Evolutionary conservation across 2,329 filamentous ascomycete genomes (phyloP), one percentile per base, ranked within the genome.

Genomic region (Aureobasidium sp.): DNA sequence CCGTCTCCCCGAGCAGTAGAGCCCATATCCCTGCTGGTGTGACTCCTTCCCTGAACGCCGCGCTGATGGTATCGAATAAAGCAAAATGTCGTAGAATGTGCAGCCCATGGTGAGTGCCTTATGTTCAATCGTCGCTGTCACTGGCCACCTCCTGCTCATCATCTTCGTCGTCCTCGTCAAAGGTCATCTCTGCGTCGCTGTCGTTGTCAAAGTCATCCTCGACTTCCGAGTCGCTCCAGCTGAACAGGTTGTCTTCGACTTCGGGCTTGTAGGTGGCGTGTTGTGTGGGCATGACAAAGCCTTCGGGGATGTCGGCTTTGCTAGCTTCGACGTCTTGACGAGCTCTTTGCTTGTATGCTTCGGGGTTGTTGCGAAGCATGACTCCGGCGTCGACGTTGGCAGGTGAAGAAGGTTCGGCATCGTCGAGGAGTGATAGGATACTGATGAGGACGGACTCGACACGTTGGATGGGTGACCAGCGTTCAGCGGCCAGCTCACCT

Each of bases 361-460:
- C 78, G 0, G 85, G 85, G 36, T 87, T 76, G 67, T 92, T 90
- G 63, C 93, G 86, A 69, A 95, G 87, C 79, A 91, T 83, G 29
- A 97, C 88, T 62, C 90, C 85, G 2, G 94, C 93, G 68, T 97
- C 93, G 61, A 97, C 92, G 72, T 97, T 97, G 65, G 93, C 94
- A 0, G 94, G 91, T 0, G 91, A 96, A 68, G 86, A 91, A 69
- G 95, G 90, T 75, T 99, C 93, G 14, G 93, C 91, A 68, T 96
- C 91, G 72, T 97, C 94, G 61, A 99, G 85, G 2, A 99, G 84
- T 6, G 94, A 88, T 8, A 97, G 83, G 21, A 97, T 90, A 9
- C 91, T 96, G 64, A 96, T 91, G 21, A 99, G 83, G 39, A 99
- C 92, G 2, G 91, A 95, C 77, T 97, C 94, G 51, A 95, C 93